phyloP scores from a whole-genome alignment of 768 basidiomycete species.

The Pleurotus cornucopiae region DNA sequence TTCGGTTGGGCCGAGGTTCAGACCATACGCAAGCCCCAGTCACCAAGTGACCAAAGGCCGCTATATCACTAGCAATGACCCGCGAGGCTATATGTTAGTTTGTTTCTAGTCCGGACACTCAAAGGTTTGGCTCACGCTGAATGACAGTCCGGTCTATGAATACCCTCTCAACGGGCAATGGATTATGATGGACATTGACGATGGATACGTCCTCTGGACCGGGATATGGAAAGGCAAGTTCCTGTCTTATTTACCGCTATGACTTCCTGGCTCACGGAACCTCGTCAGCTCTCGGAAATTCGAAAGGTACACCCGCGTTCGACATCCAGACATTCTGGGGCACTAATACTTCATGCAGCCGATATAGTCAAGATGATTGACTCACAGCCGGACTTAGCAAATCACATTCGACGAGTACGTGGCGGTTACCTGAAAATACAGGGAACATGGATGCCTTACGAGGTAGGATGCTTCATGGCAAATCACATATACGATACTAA shows the following conservation, averaged over 20 bases:
- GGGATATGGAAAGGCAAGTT: slow-evolving; percentile 87
- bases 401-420: slow-evolving; percentile 77
- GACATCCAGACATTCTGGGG: slow-evolving; percentile 9
- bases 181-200: slow-evolving; percentile 96
- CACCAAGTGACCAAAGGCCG: slow-evolving; percentile 84
- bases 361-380: slow-evolving; percentile 94
- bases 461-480: slow-evolving; percentile 39
- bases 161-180: slow-evolving; percentile 87
- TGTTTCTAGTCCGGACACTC: slow-evolving; percentile 12
- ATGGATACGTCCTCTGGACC: slow-evolving; percentile 90
- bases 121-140: too few species aligned
- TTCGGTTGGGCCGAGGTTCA: slow-evolving; percentile 39
- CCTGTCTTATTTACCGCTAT: neutral
- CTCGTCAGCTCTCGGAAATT: slow-evolving; percentile 69
- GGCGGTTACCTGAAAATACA: slow-evolving; percentile 91
- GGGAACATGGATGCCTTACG: slow-evolving; percentile 93
- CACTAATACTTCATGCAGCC: slow-evolving; percentile 39
- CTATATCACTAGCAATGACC: slow-evolving; percentile 88
- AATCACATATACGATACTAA: slow-evolving; percentile 10
- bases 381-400: slow-evolving; percentile 82
- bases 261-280: too few species aligned
- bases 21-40: slow-evolving; percentile 69
- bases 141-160: slow-evolving; percentile 74
- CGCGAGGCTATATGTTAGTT: slow-evolving; percentile 80
- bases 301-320: slow-evolving; percentile 60